Evolutionary conservation across 768 basidiomycete genomes (phyloP).

Genomic region (Gelatoporia subvermispora): DNA sequence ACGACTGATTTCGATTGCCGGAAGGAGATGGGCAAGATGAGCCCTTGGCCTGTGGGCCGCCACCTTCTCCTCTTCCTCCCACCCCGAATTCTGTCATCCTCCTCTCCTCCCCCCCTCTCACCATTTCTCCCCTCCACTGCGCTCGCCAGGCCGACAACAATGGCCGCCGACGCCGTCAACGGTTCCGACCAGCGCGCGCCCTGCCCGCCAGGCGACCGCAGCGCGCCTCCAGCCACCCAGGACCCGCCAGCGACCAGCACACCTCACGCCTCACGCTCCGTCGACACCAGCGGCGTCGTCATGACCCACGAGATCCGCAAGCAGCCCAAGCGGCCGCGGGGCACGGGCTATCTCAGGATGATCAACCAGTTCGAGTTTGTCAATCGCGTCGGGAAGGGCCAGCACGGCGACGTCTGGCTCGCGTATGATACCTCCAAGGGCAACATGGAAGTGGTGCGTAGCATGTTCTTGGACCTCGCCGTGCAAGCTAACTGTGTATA

Average conservation of each 20-base stretch:
- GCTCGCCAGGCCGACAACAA: slow-evolving; percentile 3
- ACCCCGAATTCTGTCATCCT: neutral
- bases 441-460: slow-evolving; percentile 39
- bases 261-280: neutral
- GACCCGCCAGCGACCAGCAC: neutral
- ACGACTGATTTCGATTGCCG: neutral
- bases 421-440: slow-evolving; percentile 47
- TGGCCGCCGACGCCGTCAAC: slow-evolving; percentile 16
- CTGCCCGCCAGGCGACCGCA: slow-evolving; percentile 2
- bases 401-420: slow-evolving; percentile 86
- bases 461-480: slow-evolving; percentile 14
- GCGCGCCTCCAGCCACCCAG: neutral
- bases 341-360: slow-evolving; percentile 37
- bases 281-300: slow-evolving; percentile 36
- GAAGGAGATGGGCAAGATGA: slow-evolving; percentile 3
- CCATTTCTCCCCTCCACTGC: slow-evolving; percentile 4
- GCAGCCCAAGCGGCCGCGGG: slow-evolving; percentile 32
- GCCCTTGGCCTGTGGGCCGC: too few relatives aligned
- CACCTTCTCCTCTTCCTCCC: slow-evolving; percentile 4
- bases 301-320: slow-evolving; percentile 35
- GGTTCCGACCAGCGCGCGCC: slow-evolving; percentile 10
- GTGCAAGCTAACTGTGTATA: neutral
- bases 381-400: slow-evolving; percentile 76
- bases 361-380: slow-evolving; percentile 86
- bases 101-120: slow-evolving; percentile 3